Percentiles rank a stretch among this genome's conserved stretches.
Evolutionary conservation across 179 eudicot species (phyloP).

Genomic region (Patellifolia procumbens): DNA sequence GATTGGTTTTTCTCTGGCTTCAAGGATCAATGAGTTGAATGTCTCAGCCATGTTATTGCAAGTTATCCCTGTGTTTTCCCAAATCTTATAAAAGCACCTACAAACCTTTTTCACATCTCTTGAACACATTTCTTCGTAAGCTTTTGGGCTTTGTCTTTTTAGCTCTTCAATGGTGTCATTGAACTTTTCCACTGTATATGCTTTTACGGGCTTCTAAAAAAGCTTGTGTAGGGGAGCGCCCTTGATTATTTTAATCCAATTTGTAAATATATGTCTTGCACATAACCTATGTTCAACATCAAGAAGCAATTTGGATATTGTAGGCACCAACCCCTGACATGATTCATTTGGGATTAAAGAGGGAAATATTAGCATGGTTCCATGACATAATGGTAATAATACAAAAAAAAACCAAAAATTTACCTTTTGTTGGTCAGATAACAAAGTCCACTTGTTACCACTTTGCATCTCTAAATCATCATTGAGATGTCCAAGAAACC

Average conservation of each 20-base stretch:
- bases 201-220: too few relatives aligned
- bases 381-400: too few relatives aligned
- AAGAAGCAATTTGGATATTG: background rate
- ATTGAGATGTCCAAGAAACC: conserved; percentile 6
- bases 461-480: background rate
- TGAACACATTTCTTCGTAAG: too few relatives aligned
- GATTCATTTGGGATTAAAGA: too few relatives aligned
- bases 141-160: too few relatives aligned
- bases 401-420: too few relatives aligned
- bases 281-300: background rate
- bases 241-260: too few relatives aligned
- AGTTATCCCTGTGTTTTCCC: conserved; percentile 3
- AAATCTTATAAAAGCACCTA: background rate
- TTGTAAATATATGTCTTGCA: background rate
- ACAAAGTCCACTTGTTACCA: background rate
- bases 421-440: conserved; percentile 25
- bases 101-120: conserved; percentile 14
- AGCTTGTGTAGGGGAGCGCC: too few relatives aligned
- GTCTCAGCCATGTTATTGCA: conserved; percentile 21
- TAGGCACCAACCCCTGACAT: background rate
- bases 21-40: conserved; percentile 25
- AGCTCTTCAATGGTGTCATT: too few relatives aligned
- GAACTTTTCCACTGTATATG: too few relatives aligned
- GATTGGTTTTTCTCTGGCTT: conserved; percentile 15
- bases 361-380: too few relatives aligned